Evolutionary conservation across 306 rosid genomes (phyloP).

Genomic region (Gastrolobium bilobum): DNA sequence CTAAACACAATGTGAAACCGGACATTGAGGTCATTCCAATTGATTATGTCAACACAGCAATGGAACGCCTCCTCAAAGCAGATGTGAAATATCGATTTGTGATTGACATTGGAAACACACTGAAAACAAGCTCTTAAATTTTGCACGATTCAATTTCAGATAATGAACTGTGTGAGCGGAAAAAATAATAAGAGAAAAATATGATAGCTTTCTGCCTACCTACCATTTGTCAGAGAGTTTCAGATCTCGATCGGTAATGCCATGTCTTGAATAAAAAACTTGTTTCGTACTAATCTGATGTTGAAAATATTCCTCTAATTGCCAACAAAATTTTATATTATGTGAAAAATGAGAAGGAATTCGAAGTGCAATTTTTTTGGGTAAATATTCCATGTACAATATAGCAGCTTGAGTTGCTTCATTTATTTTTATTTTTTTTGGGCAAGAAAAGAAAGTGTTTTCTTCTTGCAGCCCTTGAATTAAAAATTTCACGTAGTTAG

Average conservation of each 20-base stretch:
- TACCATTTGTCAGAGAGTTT: background rate
- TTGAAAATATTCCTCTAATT: too few species aligned
- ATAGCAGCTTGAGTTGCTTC: too few species aligned
- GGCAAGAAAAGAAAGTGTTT: too few species aligned
- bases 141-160: background rate
- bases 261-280: background rate
- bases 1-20: slow-evolving; percentile 52
- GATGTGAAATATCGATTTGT: slow-evolving; percentile 53
- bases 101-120: slow-evolving; percentile 40
- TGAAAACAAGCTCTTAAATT: slow-evolving; percentile 18
- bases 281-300: background rate
- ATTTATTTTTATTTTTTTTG: too few species aligned
- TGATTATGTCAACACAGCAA: slow-evolving; percentile 59
- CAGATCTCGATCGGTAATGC: background rate
- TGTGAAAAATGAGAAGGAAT: too few species aligned
- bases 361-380: too few species aligned
- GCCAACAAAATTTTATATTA: too few species aligned
- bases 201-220: background rate
- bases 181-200: background rate
- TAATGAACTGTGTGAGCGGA: background rate
- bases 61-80: slow-evolving; percentile 54
- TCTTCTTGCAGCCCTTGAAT: too few species aligned
- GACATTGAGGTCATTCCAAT: slow-evolving; percentile 58
- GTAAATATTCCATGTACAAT: too few species aligned
- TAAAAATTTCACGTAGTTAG: too few species aligned